Evolutionary conservation across 768 basidiomycete genomes (phyloP), one percentile per base, ranked within the genome.

Genomic region (Grammothele lineata): DNA sequence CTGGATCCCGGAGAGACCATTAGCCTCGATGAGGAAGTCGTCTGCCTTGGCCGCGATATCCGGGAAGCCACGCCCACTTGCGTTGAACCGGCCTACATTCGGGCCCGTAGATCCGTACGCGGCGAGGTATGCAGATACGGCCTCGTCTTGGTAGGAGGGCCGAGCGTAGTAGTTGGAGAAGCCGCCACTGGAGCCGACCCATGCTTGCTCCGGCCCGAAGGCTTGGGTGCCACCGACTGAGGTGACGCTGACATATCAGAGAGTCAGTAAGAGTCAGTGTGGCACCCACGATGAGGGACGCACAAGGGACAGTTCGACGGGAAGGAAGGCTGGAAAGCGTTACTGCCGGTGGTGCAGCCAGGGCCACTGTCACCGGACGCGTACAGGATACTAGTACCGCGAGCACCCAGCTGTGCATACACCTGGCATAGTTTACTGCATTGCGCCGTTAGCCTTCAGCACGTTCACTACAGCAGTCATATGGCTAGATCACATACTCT

Each of bases 11-110:
- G 50, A 58, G 48, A 62, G 63, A 23, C 50, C 50, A 15, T 58
- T 58, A 24, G 53, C 47, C 15, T 41, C 57, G 7, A 48, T 25
- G 22, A 56, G 4, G 47, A 63, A 62, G 47, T 58, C 50, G 35
- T 62, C 53, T 9, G 64, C 69, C 42, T 62, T 57, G 5, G 76
- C 73, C 19, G 72, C 62, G 39, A 77, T 60, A 58, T 77, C 75
- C 19, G 77, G 76, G 61, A 66, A 76, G 2, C 57, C 72, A 39
- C 74, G 73, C 26, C 71, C 72, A 60, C 50, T 63, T 37, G 37
- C 40, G 50, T 57, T 61, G 53, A 65, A 68, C 23, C 53, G 48
- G 19, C 68, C 66, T n/a, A 40, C 23, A 48, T 60, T 56, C 5
- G 35, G 21, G 51, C 57, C 53, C 2, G 53, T 53, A 39, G 19